Evolutionary conservation across 148 eudicot species (phyloP), one percentile per base, ranked within the genome.

Genomic region (Diospyros lotus): DNA sequence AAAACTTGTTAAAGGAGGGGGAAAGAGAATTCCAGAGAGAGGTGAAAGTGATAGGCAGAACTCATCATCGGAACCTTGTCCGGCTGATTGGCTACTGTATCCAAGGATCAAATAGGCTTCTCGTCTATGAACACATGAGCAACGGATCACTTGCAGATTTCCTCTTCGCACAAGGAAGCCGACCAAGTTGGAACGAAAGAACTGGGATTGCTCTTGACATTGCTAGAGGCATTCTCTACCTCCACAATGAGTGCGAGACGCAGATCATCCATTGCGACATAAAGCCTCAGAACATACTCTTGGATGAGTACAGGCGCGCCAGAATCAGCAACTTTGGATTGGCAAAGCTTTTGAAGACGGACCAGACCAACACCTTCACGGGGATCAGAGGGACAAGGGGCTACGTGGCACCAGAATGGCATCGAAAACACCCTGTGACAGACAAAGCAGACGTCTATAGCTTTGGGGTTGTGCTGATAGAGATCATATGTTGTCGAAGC

Each of bases 181-280:
- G 38, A 1, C 38, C 58, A 0, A 62, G 6, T 38, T 73, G 68
- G 76, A 58, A 73, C 1, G 48, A 73, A 62, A 62, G 66, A 9
- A 51, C 48, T 3, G 4, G 44, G 3, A 50, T 73, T n/a, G 68
- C 76, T 7, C 58, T 4, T 0, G 40, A 73, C 58, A 50, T 73
- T 46, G 76, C 76, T 11, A 51, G 48, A n/a, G 76, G 76, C 7
- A 73, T 62, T 5, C 40, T 14, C 1, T 73, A 73, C 38, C 40
- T 73, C 38, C 76, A 73, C 17, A 68, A 73, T 39, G 76, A 73
- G 50, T 73, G 76, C 12, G 76, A 73, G 58, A 50, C 76, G 1
- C 68, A 73, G 44, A 73, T 73, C 58, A 62, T 73, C 48, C 76
- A 73, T 7, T 73, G 75, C 17, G 76, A 73, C 39, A 61, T 73